A percentile compares a stretch with the other conserved stretches of the same genome.
Evolutionary conservation across 164 flowering plant species (phyloP).

Genomic region (Aristolochia fimbriata): DNA sequence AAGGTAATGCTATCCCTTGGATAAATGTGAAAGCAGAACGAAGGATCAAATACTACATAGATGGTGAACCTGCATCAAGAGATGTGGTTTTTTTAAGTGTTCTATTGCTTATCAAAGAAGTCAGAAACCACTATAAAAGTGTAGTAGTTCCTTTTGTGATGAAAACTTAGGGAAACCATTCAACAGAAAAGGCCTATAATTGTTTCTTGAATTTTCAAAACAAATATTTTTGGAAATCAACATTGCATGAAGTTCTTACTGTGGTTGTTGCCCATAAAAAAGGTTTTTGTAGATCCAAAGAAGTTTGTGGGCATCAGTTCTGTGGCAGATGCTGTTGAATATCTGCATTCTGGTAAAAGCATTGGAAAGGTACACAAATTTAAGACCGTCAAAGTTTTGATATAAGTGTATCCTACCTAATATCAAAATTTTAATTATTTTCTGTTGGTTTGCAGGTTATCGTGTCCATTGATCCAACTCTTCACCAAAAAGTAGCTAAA

Average conservation of each 20-base stretch:
- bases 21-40: too few species aligned
- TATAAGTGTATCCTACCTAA: neutral
- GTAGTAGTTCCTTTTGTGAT: too few species aligned
- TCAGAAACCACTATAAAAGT: too few species aligned
- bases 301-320: slow-evolving; percentile 58
- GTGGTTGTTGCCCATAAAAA: too few species aligned
- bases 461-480: slow-evolving; percentile 77
- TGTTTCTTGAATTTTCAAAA: too few species aligned
- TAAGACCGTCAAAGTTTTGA: neutral
- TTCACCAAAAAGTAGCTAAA: slow-evolving; percentile 41
- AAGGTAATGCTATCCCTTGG: slow-evolving; percentile 38
- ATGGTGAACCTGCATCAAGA: neutral
- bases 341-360: slow-evolving; percentile 97
- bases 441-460: slow-evolving; percentile 49
- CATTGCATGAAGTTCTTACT: too few species aligned
- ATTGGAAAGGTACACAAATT: slow-evolving; percentile 66
- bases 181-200: too few species aligned
- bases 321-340: slow-evolving; percentile 92
- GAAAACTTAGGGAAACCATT: too few species aligned
- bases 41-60: neutral
- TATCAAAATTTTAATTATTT: neutral
- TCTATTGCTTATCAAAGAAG: neutral
- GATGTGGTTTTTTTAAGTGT: neutral
- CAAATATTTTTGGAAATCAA: too few species aligned
- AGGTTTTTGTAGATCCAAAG: slow-evolving; percentile 79